Conservation (phyloP, 495 filamentous ascomycete species). For the Neurospora sp. region DNA sequence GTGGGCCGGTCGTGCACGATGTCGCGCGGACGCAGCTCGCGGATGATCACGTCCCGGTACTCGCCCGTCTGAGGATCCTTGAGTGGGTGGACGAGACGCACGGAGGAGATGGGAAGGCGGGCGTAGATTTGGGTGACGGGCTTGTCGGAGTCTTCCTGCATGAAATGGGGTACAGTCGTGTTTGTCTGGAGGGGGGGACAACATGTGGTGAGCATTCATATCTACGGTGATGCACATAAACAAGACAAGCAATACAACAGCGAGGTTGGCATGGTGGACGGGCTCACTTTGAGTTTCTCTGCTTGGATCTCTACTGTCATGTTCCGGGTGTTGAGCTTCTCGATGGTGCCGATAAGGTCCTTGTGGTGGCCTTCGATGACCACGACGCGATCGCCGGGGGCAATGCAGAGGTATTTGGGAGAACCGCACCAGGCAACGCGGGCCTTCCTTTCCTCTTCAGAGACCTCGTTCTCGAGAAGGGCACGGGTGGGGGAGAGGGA, state of each 20-base stretch:
- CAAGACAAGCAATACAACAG: background rate
- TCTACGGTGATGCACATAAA: background rate
- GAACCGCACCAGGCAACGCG: constrained; percentile 40
- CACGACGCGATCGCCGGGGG: constrained; percentile 64
- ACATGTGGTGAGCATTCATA: background rate
- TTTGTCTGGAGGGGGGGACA: constrained; percentile 38
- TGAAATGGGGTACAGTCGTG: constrained; percentile 44
- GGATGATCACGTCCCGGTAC: constrained; percentile 63
- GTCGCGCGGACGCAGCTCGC: constrained; percentile 45
- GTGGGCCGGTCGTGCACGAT: constrained; percentile 37
- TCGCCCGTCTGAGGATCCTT: constrained; percentile 50
- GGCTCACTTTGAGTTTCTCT: constrained; percentile 58
- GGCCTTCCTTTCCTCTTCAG: constrained; percentile 13
- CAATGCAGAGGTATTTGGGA: constrained; percentile 53
- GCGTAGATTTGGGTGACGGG: constrained; percentile 36
- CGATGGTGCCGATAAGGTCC: constrained; percentile 68
- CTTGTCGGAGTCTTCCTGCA: constrained; percentile 27
- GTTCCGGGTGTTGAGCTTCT: constrained; percentile 22
- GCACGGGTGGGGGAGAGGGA: constrained; percentile 16
- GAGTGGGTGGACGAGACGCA: constrained; percentile 74
- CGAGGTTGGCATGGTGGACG: background rate
- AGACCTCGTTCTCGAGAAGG: constrained; percentile 13
- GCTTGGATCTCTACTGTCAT: constrained; percentile 49
- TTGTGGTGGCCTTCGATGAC: constrained; percentile 64
- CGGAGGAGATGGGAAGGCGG: constrained; percentile 52